Conservation (phyloP, 73 alveolate genomes). For the Paramecium pentaurelia region DNA sequence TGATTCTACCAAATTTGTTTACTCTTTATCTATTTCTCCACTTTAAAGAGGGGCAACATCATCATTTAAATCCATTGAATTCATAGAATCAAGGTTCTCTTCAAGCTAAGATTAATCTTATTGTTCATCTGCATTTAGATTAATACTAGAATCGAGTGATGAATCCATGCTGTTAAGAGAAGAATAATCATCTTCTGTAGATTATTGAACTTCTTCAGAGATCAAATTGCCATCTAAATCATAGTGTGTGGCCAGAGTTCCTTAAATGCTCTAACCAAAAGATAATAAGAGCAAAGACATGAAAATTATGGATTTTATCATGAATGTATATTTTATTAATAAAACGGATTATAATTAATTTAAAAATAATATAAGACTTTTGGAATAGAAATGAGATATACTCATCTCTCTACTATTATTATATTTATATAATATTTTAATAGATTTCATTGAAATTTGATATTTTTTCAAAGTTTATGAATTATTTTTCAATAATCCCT, state of each 20-base stretch:
- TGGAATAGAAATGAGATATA: not conserved
- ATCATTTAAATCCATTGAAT: not conserved
- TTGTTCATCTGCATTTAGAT: not conserved
- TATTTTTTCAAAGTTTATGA: too few species aligned
- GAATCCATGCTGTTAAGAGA: not conserved
- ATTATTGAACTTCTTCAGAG: not conserved
- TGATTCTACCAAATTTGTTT: not conserved
- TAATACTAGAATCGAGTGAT: not conserved
- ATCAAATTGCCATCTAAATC: conserved; percentile 20
- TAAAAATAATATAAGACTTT: not conserved
- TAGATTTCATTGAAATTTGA: not conserved
- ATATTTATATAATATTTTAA: too few species aligned
- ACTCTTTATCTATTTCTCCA: not conserved
- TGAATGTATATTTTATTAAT: not conserved
- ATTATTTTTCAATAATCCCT: too few species aligned
- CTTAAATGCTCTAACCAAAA: not conserved
- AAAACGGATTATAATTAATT: not conserved
- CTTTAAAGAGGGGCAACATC: not conserved
- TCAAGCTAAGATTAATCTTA: not conserved
- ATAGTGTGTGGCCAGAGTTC: conserved; percentile 8
- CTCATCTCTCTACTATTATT: not conserved
- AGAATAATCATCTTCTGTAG: not conserved
- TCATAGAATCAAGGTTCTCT: not conserved
- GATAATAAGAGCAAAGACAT: not conserved
- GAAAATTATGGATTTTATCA: not conserved